phyloP scores from a whole-genome alignment of 371 early-diverging fungal genomes.

The Lichtheimia ornata region DNA sequence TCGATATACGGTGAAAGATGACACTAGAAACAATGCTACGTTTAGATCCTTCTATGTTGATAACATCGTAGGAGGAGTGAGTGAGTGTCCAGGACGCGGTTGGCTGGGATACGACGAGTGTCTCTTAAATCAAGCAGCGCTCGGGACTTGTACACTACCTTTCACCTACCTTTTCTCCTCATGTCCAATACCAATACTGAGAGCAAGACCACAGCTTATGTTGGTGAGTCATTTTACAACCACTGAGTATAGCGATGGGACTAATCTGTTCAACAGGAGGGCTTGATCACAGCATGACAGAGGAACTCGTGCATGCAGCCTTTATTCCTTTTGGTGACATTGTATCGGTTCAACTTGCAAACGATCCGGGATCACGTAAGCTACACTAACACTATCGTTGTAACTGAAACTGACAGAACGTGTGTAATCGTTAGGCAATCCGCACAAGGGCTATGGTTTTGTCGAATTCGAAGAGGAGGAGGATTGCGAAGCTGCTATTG shows the following conservation, averaged over 20 bases:
- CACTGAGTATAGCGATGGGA: not conserved
- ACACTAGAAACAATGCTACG: no score
- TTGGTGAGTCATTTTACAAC: constrained; percentile 32
- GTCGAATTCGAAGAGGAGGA: constrained; percentile 86
- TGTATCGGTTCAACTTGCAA: constrained; percentile 82
- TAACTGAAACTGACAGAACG: no score
- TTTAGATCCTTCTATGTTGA: no score
- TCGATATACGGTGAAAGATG: no score
- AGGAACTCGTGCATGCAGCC: constrained; percentile 80
- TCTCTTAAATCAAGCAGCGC: no score
- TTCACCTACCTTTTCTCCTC: not conserved
- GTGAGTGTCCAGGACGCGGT: no score
- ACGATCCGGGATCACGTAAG: constrained; percentile 73
- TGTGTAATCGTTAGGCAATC: constrained; percentile 38
- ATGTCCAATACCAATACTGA: constrained; percentile 12
- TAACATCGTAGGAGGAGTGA: no score
- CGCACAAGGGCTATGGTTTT: constrained; percentile 94
- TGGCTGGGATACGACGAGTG: no score
- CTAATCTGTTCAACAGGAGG: constrained; percentile 56
- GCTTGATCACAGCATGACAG: constrained; percentile 79
- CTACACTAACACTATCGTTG: not conserved
- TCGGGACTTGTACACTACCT: no score
- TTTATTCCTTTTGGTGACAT: constrained; percentile 98
- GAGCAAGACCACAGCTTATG: constrained; percentile 38
- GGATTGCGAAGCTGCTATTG: constrained; percentile 89